A percentile compares a stretch with the other conserved stretches of the same genome.
These are phyloP conservation scores for Calendula officinalis DNA, from an alignment of 129 eudicot species.

Conservation along the genomic window DNA sequence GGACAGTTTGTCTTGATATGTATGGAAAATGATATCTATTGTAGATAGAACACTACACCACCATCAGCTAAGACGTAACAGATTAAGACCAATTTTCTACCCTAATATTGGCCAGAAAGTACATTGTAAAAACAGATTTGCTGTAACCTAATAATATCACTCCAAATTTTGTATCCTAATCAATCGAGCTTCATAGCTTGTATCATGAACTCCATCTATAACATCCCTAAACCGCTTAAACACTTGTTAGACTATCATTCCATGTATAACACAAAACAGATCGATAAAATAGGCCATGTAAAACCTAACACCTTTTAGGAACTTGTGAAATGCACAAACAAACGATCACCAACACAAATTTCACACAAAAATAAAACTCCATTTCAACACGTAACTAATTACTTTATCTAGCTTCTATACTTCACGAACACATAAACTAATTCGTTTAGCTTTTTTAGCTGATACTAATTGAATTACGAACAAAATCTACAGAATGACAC, in stretches of 20 bases:
- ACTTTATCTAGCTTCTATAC: neutral
- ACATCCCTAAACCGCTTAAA: slow-evolving; percentile 9
- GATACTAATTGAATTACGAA: neutral
- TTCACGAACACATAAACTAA: neutral
- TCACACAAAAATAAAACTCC: neutral
- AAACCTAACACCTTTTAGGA: slow-evolving; percentile 5
- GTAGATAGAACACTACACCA: neutral
- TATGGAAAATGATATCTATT: slow-evolving; percentile 4
- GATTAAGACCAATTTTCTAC: neutral
- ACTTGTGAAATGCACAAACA: neutral
- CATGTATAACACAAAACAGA: neutral
- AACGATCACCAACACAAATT: neutral
- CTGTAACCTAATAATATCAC: slow-evolving; percentile 13
- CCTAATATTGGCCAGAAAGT: neutral
- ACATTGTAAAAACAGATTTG: neutral
- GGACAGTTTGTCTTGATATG: slow-evolving; percentile 5
- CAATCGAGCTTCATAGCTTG: slow-evolving; percentile 5
- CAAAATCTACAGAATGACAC: slow-evolving; percentile 1
- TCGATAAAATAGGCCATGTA: neutral
- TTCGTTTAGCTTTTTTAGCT: neutral
- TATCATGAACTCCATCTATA: slow-evolving; percentile 5
- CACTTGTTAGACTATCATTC: slow-evolving; percentile 5
- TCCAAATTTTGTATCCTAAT: slow-evolving; percentile 12
- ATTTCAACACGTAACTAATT: neutral
- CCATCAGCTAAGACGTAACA: neutral